Base-by-base conservation (phyloP, 2,329 filamentous ascomycete species). In the Zymoseptoria passerinii region DNA sequence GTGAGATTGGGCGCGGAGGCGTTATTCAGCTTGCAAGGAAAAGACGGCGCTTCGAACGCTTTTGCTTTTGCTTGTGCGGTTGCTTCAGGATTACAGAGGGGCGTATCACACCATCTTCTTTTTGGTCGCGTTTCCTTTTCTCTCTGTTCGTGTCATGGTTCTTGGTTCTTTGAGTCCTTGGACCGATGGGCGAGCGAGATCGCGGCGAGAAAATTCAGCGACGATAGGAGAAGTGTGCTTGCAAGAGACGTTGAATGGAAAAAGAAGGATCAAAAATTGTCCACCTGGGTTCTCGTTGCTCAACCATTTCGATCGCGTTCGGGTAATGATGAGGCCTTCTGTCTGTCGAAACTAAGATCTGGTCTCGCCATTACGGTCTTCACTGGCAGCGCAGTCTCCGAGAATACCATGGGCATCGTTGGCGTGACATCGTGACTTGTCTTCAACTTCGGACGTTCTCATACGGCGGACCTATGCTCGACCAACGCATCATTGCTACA, bases 31-130 rank as follows among this genome's bases (percentile, higher is more conserved):
- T 44, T 44, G 35, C 10, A 44, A 44, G 35, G 35, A 16, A 44
- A 44, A 44, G 35, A 44, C 35, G 35, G 35, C 35, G 35, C 35
- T 44, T 13, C 35, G 35, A 44, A 44, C 35, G 35, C 35, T 44
- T 44, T n/a, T n/a, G n/a, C n/a, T n/a, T 48, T 57, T 54, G 54
- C 51, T 55, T 56, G 57, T 44, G 60, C 61, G 54, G 51, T 61
- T 55, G 44, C 60, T 44, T 59, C 58, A 62, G 60, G 58, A 60
- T 53, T 58, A 61, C 60, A 59, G 58, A 62, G 49, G 55, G 60
- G 35, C 35, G 35, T 44, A 44, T 44, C 35, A 44, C n/a, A 44
- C 35, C 35, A 44, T 44, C n/a, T 44, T n/a, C 35, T 44, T 44
- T 16, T 44, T 23, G 13, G n/a, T 44, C 35, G 10, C 13, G 16